Percentiles rank a stretch among this genome's conserved stretches.
phyloP scores from a whole-genome alignment of 768 basidiomycete genomes.

The Hypholoma sublateritium region DNA sequence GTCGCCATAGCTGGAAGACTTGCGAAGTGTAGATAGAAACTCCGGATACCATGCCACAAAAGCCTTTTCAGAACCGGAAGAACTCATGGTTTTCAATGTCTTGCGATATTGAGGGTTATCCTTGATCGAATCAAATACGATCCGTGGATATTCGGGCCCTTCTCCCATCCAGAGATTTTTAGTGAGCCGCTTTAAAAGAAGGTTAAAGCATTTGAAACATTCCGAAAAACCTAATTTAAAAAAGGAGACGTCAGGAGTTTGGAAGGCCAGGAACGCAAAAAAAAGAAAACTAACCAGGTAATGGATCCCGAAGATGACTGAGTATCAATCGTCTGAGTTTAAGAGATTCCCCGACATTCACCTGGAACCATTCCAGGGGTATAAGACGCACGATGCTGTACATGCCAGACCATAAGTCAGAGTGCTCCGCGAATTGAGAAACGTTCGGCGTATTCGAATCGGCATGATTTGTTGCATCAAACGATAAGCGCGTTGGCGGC shows the following conservation, averaged over 20 bases:
- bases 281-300: conserved; percentile 17
- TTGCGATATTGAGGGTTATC: conserved; percentile 64
- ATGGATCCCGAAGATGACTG: conserved; percentile 39
- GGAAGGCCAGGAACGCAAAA: conserved; percentile 41
- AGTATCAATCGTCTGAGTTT: conserved; percentile 56
- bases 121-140: conserved; percentile 81
- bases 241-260: neutral
- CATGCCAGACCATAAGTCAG: conserved; percentile 55
- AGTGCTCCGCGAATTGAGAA: conserved; percentile 10
- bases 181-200: conserved; percentile 59
- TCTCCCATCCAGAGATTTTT: conserved; percentile 67
- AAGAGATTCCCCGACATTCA: conserved; percentile 31
- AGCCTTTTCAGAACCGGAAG: conserved; percentile 39
- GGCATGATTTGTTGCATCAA: neutral
- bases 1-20: conserved; percentile 51
- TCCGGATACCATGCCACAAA: conserved; percentile 65
- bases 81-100: conserved; percentile 37
- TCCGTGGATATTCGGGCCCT: conserved; percentile 69
- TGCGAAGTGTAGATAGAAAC: conserved; percentile 57
- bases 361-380: conserved; percentile 41
- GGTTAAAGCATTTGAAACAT: conserved; percentile 57
- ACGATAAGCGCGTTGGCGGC: neutral
- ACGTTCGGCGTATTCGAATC: conserved; percentile 29
- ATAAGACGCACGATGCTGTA: conserved; percentile 47
- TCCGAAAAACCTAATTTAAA: conserved; percentile 51